Percentiles rank a stretch among this genome's conserved stretches.
Evolutionary conservation across 2,329 filamentous ascomycete species (phyloP).

Genomic region (Fusarium guadeloupense): DNA sequence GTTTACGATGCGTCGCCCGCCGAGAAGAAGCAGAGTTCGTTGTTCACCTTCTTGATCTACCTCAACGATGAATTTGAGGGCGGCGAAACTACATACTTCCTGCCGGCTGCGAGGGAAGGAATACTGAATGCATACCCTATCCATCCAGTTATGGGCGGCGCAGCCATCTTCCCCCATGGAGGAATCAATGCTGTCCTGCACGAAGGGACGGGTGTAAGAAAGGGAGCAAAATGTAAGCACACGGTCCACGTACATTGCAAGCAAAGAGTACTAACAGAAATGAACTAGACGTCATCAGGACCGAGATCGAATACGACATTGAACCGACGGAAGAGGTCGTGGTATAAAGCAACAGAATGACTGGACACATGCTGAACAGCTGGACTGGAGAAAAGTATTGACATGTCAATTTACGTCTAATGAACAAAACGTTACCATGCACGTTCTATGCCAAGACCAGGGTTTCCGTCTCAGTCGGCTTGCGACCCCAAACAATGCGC

Average conservation of each 20-base stretch:
- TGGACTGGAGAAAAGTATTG: conserved; percentile 19
- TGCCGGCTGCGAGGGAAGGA: conserved; percentile 71
- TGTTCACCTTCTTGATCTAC: conserved; percentile 76
- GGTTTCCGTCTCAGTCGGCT: conserved; percentile 12
- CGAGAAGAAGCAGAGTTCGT: conserved; percentile 68
- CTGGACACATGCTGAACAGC: conserved; percentile 13
- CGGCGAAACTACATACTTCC: conserved; percentile 76
- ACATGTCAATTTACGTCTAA: conserved; percentile 20
- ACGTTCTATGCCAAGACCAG: neutral
- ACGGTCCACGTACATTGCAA: no score
- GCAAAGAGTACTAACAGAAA: no score
- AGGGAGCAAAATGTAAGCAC: conserved; percentile 63
- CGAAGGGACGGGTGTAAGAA: conserved; percentile 75
- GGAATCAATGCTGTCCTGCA: conserved; percentile 73
- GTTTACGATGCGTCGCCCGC: conserved; percentile 72
- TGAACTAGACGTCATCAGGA: conserved; percentile 67
- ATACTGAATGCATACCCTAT: conserved; percentile 75
- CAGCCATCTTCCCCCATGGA: conserved; percentile 75
- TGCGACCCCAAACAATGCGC: conserved; percentile 41
- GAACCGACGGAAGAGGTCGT: conserved; percentile 40
- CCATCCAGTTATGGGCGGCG: conserved; percentile 72
- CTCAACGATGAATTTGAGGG: conserved; percentile 77
- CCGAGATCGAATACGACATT: conserved; percentile 77
- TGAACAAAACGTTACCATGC: conserved; percentile 9
- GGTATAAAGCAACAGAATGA: neutral